Evolutionary conservation across 192 early-diverging fungal genomes (phyloP), one percentile per base, ranked within the genome.

Genomic region (Geranomyces variabilis): DNA sequence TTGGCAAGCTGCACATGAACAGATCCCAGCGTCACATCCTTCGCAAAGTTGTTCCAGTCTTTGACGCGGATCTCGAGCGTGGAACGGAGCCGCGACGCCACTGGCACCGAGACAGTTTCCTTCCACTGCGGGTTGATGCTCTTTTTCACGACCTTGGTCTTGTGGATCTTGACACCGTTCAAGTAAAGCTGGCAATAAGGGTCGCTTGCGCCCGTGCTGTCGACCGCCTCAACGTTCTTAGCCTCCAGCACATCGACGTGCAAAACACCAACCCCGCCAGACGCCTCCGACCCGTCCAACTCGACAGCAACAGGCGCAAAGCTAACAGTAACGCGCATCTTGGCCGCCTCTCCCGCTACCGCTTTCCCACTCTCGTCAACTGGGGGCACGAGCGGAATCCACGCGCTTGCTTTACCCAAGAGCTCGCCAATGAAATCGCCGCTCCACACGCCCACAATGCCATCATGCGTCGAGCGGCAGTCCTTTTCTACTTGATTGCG

Each of bases 41-140:
- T 91, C 34, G 87, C 83, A 6, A 94, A 80, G 34, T 89, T 82
- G 77, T 97, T 95, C 82, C 81, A 94, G 76, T 99, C 96, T 77
- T 90, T 90, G 56, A 92, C 84, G 59, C 93, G 61, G 45, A 85
- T 63, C 49, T 73, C 71, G 49, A 85, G 53, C n/a, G 76, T 79
- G 19, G 79, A 79, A 5, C 75, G 76, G 14, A 79, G 59, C 26
- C 80, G 77, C 7, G 76, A 75, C 28, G 67, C 28, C n/a, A 85
- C 74, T 29, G 63, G 49, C 29, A 56, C 34, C 15, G 63, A 36
- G 44, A 79, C 19, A 60, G 75, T 75, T 65, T 86, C 88, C 41
- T 87, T 87, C 85, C 91, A 94, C 51, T 59, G 67, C 9, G 92
- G 93, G 10, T 88, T 75, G 22, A 90, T 58, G 12, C 85, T 90